phyloP scores from a whole-genome alignment of 768 basidiomycete genomes.

The Leccinum aurantiacum region DNA sequence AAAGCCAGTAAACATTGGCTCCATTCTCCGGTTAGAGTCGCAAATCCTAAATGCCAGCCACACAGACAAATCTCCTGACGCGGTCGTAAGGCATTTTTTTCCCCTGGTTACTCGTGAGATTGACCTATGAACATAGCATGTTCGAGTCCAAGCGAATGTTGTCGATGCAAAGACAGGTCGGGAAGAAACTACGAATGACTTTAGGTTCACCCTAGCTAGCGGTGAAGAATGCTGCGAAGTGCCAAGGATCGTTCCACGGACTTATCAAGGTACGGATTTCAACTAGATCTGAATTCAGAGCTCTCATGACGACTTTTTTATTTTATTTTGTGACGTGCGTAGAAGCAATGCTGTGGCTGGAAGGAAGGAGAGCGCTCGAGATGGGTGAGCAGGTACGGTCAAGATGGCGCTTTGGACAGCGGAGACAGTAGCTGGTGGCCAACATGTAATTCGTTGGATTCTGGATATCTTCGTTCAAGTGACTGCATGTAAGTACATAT shows the following conservation, averaged over 20 bases:
- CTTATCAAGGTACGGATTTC: constrained; percentile 55
- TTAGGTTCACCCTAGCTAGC: constrained; percentile 70
- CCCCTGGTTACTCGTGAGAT: not conserved
- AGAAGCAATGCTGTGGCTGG: constrained; percentile 87
- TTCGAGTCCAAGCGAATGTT: constrained; percentile 69
- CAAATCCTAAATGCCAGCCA: constrained; percentile 60
- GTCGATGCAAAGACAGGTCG: constrained; percentile 64
- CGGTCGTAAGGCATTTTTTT: constrained; percentile 48
- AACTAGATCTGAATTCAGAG: not conserved
- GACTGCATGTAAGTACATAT: too few relatives aligned
- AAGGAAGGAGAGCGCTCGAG: constrained; percentile 71
- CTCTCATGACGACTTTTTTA: constrained; percentile 8
- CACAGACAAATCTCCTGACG: constrained; percentile 33
- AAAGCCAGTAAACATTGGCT: constrained; percentile 81
- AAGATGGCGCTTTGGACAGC: constrained; percentile 18
- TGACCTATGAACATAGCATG: constrained; percentile 46
- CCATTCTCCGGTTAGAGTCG: constrained; percentile 71
- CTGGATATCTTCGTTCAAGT: too few relatives aligned
- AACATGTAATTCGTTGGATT: too few relatives aligned
- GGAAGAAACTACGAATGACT: constrained; percentile 72
- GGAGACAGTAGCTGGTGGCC: not conserved
- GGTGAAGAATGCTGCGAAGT: constrained; percentile 39
- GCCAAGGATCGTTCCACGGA: constrained; percentile 58
- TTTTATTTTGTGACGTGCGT: constrained; percentile 11
- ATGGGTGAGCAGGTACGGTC: constrained; percentile 65